Base-by-base conservation (phyloP, 139 green algal species). In the Tetratostichococcus sp. region DNA sequence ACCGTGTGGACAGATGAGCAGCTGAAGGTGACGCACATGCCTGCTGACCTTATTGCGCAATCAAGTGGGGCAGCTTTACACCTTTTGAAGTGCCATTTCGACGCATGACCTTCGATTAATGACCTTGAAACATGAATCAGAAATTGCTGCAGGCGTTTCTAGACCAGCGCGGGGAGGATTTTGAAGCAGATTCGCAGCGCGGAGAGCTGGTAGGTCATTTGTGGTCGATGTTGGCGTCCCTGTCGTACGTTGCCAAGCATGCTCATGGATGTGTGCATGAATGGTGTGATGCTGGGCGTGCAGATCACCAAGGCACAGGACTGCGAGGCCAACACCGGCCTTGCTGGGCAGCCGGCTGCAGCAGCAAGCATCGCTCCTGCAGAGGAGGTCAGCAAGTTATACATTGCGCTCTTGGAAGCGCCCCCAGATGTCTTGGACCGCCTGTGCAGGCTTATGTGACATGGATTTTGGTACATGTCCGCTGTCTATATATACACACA, bases 121-220 rank as follows among this genome's bases (percentile, higher is more conserved):
- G n/a, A n/a, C n/a, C n/a, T n/a, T n/a, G n/a, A n/a, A n/a, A n/a
- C n/a, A n/a, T n/a, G n/a, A n/a, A n/a, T n/a, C n/a, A n/a, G n/a
- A n/a, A n/a, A n/a, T n/a, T n/a, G n/a, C n/a, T 59, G 25, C 35
- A 87, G 75, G 74, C 67, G 0, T 95, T 95, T 66, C 74, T 95
- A 42, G 90, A 94, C 28, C 76, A 86, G 70, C 82, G 90, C 2
- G 91, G 91, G 1, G 91, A 93, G 33, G 91, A 95, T 72, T 92
- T 78, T 76, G 90, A 93, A 33, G 84, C 93, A 72, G 92, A 85
- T 73, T 28, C 31, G 0, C 84, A 58, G 62, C 79, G 84, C 19
- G 70, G 75, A 6, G 73, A 80, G 39, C 80, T 92, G 87, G 89
- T 92, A 34, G n/a, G n/a, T n/a, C n/a, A n/a, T n/a, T n/a, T 26